Evolutionary conservation across 495 filamentous ascomycete genomes (phyloP), one percentile per base, ranked within the genome.

Genomic region (Glarea lozoyensis): DNA sequence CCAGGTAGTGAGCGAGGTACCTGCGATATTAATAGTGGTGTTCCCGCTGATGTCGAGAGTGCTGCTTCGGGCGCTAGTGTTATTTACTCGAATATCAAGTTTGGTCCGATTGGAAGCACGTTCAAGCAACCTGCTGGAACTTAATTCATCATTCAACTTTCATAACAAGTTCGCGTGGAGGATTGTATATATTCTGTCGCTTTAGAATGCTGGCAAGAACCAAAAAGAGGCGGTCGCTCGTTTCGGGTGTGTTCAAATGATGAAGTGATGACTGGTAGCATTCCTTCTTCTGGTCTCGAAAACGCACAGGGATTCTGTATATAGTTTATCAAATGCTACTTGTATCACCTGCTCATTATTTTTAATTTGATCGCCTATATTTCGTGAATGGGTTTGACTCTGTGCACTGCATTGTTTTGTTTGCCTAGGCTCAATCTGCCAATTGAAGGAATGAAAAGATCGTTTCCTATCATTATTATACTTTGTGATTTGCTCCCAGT

Each of bases 1-100:
- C 80, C 81, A 25, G 84, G 84, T 60, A 71, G 74, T 42, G 69
- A 68, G 50, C 81, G 86, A 60, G 86, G 86, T 40, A 70, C 73
- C 46, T 92, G 86, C 64, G 42, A 70, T 29, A 68, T 65, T 43
- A 61, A 59, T 60, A 78, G 75, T 22, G 83, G 83, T 43, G 66
- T 64, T 18, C 81, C 82, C 21, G 45, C 55, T 16, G 72, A 74
- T 19, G 68, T 88, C 36, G 77, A 84, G 68, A 30, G 61, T 45
- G 58, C 67, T 31, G 58, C 59, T 38, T 65, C 76, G 39, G 65
- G 72, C 53, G 68, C 79, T 12, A 66, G 61, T 12, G 81, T 84
- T 24, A 65, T 62, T 43, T 85, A 71, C 63, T 79, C 70, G 42
- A 82, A 83, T 68, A 80, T 86, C 60, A 72, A 76, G 59, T 74